Evolutionary conservation across 306 rosid species (phyloP).

Genomic region (Prunus mira): DNA sequence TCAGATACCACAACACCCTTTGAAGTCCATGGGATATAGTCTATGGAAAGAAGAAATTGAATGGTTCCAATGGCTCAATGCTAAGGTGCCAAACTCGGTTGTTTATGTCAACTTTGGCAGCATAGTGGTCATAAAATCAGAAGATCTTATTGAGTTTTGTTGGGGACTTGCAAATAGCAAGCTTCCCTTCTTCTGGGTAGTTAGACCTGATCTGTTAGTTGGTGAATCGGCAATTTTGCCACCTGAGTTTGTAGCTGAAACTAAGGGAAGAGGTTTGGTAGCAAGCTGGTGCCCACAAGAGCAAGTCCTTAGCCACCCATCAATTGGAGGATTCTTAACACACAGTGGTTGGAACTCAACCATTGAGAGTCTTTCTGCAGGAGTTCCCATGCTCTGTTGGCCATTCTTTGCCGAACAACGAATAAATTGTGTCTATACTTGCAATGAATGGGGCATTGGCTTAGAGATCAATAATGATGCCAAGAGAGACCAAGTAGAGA

Average conservation of each 20-base stretch:
- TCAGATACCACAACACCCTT: background rate
- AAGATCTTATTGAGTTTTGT: background rate
- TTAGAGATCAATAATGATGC: background rate
- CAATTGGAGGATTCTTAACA: too few species aligned
- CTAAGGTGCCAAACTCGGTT: background rate
- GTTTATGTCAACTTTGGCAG: conserved; percentile 13
- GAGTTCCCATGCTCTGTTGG: background rate
- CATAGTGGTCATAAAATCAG: background rate
- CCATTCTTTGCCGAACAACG: background rate
- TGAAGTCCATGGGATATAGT: background rate
- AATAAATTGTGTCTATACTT: too few species aligned
- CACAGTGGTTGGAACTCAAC: too few species aligned
- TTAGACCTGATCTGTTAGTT: background rate
- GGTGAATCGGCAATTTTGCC: background rate
- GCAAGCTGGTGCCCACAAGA: too few species aligned
- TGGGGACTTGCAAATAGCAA: conserved; percentile 15
- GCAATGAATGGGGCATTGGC: too few species aligned
- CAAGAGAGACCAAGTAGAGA: conserved; percentile 3
- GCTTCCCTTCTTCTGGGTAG: background rate
- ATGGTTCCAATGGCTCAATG: background rate
- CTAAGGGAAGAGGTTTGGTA: too few species aligned
- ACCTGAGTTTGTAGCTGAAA: too few species aligned
- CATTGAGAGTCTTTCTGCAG: too few species aligned
- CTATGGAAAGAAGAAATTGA: conserved; percentile 8
- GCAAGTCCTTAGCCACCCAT: too few species aligned